A percentile compares a stretch with the other conserved stretches of the same genome.
Evolutionary conservation across 2,329 filamentous ascomycete genomes (phyloP).

Genomic region (Fusarium denticulatum): DNA sequence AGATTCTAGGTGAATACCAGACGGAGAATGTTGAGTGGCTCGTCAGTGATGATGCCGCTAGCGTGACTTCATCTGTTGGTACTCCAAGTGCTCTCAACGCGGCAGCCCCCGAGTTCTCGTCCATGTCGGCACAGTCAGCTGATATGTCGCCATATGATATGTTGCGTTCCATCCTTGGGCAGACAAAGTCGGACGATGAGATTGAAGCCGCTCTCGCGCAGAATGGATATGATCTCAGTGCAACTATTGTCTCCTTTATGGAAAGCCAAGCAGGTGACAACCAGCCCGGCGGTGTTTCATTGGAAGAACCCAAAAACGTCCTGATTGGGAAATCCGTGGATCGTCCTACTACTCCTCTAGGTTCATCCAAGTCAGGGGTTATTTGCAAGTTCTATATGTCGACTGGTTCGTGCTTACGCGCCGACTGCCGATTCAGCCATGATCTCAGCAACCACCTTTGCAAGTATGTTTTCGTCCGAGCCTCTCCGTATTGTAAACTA

Average conservation of each 20-base stretch:
- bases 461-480: conserved; percentile 76
- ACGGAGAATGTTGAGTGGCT: conserved; percentile 98
- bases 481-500: not conserved
- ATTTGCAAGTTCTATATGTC: conserved; percentile 98
- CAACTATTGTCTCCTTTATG: conserved; percentile 90
- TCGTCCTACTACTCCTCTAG: conserved; percentile 79
- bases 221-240: conserved; percentile 92
- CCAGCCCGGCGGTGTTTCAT: conserved; percentile 46
- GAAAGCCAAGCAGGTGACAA: conserved; percentile 64
- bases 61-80: conserved; percentile 77
- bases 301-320: conserved; percentile 70
- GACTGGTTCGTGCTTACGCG: conserved; percentile 92
- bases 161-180: conserved; percentile 91
- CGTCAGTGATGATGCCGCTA: conserved; percentile 86
- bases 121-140: conserved; percentile 69
- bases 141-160: conserved; percentile 99
- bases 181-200: conserved; percentile 90
- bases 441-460: conserved; percentile 95
- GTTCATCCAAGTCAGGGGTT: conserved; percentile 82
- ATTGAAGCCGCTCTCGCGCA: conserved; percentile 89
- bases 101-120: conserved; percentile 81
- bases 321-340: conserved; percentile 93
- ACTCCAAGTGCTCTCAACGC: conserved; percentile 78
- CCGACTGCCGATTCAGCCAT: conserved; percentile 97
- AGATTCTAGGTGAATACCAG: conserved; percentile 90